Base-by-base conservation (phyloP, 805 yeast genomes). In the Zygoascus bituminiphila region DNA sequence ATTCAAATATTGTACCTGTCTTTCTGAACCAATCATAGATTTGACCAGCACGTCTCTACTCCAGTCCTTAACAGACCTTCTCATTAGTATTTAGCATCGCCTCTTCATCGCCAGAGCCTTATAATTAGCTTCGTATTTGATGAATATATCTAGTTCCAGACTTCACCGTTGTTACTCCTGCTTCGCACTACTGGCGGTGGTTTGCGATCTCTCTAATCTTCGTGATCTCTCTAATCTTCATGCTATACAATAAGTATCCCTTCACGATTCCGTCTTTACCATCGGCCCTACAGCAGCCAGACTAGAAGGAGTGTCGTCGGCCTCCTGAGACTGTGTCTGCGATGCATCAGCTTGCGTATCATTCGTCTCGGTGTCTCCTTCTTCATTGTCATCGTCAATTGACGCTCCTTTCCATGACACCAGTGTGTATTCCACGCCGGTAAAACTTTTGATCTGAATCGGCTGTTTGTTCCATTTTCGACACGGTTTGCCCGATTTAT, bases 401-500 rank as follows among this genome's bases (percentile, higher is more conserved):
- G 33, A 29, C 6, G 46, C 68, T 33, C 74, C 75, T 6, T 57
- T 55, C 78, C 77, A 74, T 12, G 66, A 55, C 4, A 51, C 45
- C 42, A 72, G 57, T 1, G 59, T 52, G 53, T 68, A 68, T 21
- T 57, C 60, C 50, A 64, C 68, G 4, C 78, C 78, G 0, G 79
- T 73, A 51, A 76, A 75, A 22, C 72, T 66, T 49, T 66, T 68
- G 35, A 76, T 57, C 10, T 60, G 59, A 8, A 74, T 46, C 1
- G 70, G 70, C 42, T 61, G 58, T 51, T 68, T 68, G 8, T 48
- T 52, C 81, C 81, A 76, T 48, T 63, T 64, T 42, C 79, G 62
- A 42, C 72, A 67, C 15, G 71, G 70, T 33, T 58, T 63, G 2
- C 75, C 75, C 20, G 69, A 58, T 19, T 73, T 67, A 51, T 75